Conservation (phyloP, 1,284 basidiomycete species). For the Pseudozyma pruni region DNA sequence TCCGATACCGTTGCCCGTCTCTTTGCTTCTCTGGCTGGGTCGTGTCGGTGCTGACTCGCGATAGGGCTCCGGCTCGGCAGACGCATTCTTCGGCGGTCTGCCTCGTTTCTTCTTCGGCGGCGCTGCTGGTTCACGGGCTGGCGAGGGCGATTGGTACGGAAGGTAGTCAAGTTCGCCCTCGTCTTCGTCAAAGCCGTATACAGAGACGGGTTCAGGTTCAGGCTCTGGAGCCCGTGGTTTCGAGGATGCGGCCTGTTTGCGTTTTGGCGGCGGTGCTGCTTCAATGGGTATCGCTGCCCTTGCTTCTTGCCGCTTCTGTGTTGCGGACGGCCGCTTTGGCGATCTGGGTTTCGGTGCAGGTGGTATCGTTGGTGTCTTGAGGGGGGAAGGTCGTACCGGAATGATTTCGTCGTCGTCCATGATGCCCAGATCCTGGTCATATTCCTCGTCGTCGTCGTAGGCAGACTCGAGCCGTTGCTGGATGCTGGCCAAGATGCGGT, state of each 20-base stretch:
- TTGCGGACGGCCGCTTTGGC: conserved; percentile 8
- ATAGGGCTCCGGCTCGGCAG: background rate
- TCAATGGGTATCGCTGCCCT: conserved; percentile 1
- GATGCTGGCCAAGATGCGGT: conserved; percentile 16
- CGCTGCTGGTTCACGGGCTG: conserved; percentile 2
- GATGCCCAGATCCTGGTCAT: conserved; percentile 1
- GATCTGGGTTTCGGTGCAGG: conserved; percentile 9
- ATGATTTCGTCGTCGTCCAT: conserved; percentile 19
- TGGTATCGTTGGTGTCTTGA: background rate
- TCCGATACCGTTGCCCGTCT: background rate
- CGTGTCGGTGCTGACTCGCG: background rate
- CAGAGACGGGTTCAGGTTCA: conserved; percentile 2
- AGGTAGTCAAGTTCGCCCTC: conserved; percentile 6
- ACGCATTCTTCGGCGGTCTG: conserved; percentile 18
- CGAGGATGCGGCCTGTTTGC: conserved; percentile 7
- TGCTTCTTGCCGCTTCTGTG: conserved; percentile 1
- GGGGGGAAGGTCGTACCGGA: conserved; percentile 11
- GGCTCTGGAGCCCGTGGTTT: background rate
- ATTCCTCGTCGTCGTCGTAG: conserved; percentile 13
- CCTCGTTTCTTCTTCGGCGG: conserved; percentile 30
- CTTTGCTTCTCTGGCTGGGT: background rate
- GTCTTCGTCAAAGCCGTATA: conserved; percentile 10
- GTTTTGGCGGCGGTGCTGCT: conserved; percentile 16
- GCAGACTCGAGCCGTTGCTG: conserved; percentile 15
- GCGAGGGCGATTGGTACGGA: conserved; percentile 1